Evolutionary conservation across 2,329 filamentous ascomycete species (phyloP), one percentile per base, ranked within the genome.

Genomic region (Chaetomium sp.): DNA sequence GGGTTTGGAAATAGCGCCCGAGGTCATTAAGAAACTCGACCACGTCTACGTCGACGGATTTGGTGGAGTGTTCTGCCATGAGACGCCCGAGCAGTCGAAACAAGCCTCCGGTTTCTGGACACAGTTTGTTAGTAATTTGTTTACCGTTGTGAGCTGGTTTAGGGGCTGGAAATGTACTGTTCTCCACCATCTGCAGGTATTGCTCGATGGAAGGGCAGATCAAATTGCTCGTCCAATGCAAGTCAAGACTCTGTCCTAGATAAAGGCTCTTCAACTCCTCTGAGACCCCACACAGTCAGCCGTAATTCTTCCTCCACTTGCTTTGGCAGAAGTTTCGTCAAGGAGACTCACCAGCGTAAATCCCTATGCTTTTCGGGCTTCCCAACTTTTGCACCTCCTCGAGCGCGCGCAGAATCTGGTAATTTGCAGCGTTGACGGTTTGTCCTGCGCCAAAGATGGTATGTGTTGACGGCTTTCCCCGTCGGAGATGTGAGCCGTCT

Each of bases 361-460:
- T 67, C n/a, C 64, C 51, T 16, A 72, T 50, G 29, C 71, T 63
- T 8, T 6, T 21, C 27, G 50, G 7, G 31, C 53, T 68, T 1
- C 21, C 21, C 33, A 69, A 54, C 31, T 65, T 67, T 23, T 54
- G 61, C 23, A 64, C 62, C 42, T 69, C 65, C 2, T 64, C 49
- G 1, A 74, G 65, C 0, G 73, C 73, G 23, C 68, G 50, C 0
- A 74, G 65, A 42, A 74, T 71, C 47, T 69, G 64, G 66, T 73
- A 78, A 4, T 68, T 73, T 3, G 78, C 74, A 4, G 70, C 70
- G 64, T 80, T 79, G 58, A 80, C 75, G 2, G 76, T 72, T 59
- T 79, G 77, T 0, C 70, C 68, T 5, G 50, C 31, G 0, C 78
- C 78, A 63, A 75, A 80, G 5, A 80, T 69, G 1, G 65, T 67